Percentiles rank a stretch among this genome's conserved stretches.
Evolutionary conservation across 148 eudicot species (phyloP).

Genomic region (Rheum nobile): DNA sequence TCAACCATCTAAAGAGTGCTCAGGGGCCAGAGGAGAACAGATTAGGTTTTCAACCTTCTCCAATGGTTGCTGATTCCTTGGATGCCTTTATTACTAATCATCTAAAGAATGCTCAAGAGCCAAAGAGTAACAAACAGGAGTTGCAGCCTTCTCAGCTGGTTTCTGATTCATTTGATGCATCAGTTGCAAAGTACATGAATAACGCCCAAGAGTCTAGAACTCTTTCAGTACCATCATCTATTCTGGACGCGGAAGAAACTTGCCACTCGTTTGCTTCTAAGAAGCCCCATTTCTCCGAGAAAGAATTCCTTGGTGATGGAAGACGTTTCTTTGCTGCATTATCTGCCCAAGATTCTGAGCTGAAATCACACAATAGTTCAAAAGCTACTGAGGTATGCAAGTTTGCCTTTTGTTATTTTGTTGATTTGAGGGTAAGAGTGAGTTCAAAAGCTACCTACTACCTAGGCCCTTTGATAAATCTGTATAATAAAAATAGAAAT

Average conservation of each 20-base stretch:
- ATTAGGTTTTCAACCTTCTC: conserved; percentile 2
- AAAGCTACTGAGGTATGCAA: conserved; percentile 33
- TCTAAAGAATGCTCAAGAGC: background rate
- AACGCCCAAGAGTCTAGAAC: conserved; percentile 14
- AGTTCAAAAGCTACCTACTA: background rate
- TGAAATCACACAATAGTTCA: conserved; percentile 18
- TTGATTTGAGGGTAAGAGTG: background rate
- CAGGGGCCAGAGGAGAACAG: conserved; percentile 18
- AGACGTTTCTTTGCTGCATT: conserved; percentile 18
- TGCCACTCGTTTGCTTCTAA: conserved; percentile 61
- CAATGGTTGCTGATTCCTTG: background rate
- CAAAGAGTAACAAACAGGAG: conserved; percentile 11
- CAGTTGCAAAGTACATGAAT: background rate
- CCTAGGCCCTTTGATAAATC: background rate
- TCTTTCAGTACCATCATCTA: conserved; percentile 23
- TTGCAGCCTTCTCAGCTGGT: conserved; percentile 17
- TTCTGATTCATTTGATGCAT: conserved; percentile 21
- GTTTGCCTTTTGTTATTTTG: background rate
- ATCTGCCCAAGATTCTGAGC: conserved; percentile 19
- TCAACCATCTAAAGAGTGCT: conserved; percentile 7
- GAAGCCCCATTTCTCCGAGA: conserved; percentile 26
- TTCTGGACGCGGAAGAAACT: conserved; percentile 73
- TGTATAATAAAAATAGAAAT: too few relatives aligned
- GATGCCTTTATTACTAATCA: background rate
- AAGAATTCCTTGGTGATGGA: conserved; percentile 23